Base-by-base conservation (phyloP, 345 rosid genomes). In the Euphorbia peplus region DNA sequence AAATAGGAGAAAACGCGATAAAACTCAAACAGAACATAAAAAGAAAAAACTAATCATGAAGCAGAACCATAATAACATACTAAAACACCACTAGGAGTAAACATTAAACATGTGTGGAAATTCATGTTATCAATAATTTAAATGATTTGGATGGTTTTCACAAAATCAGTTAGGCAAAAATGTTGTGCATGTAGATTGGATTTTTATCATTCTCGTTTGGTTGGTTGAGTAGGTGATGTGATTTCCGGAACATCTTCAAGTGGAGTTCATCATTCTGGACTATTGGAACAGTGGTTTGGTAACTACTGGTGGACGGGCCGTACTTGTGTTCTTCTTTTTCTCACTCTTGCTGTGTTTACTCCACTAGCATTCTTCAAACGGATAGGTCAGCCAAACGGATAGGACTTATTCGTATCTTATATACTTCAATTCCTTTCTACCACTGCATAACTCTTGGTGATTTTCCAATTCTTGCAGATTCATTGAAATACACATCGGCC, bases 221-320 rank as follows among this genome's bases (percentile, higher is more conserved):
- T 32, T 32, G 4, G 11, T 22, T 56, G 62, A 56, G 13, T 25
- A 84, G 82, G 89, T 75, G 92, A 87, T 82, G 92, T 85, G 71
- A 80, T 88, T 69, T 87, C 92, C 39, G 93, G 98, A 63, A 86
- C 90, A 68, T 79, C 88, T 69, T 80, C 89, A 13, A 73, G 84
- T 54, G 95, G 96, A 65, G 75, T 79, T 69, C 91, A 92, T 77
- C 91, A 87, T 71, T 78, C 80, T 14, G 96, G 96, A 62, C 69
- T 85, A 57, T 85, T 90, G 76, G 90, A 90, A 78, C 93, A 84
- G 30, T 90, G 96, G 98, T 85, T 88, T 76, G 95, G 96, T 24
- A 72, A 58, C 47, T 80, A 68, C 22, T 93, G 93, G 97, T 90
- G 96, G 93, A 86, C 84, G 54, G 82, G 75, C 13, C 89, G 96